Evolutionary conservation across 345 rosid genomes (phyloP).

Genomic region (Toxicodendron radicans): DNA sequence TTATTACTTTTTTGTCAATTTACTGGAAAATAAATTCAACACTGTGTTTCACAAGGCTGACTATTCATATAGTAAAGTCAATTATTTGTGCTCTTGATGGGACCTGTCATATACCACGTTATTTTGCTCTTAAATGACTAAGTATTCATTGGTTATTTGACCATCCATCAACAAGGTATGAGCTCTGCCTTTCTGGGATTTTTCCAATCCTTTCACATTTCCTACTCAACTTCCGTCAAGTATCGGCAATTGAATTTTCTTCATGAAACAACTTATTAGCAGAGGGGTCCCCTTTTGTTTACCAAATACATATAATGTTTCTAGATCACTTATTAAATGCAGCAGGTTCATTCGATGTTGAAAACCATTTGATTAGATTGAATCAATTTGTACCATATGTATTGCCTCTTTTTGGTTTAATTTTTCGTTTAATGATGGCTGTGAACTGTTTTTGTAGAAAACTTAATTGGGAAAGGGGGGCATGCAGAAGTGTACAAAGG

Average conservation of each 20-base stretch:
- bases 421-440: background rate
- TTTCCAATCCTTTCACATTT: background rate
- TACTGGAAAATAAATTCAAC: background rate
- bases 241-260: background rate
- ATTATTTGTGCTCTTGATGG: background rate
- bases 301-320: too few species aligned
- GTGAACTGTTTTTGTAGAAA: conserved; percentile 39
- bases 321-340: background rate
- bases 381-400: background rate
- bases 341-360: background rate
- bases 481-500: conserved; percentile 93
- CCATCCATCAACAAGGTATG: background rate
- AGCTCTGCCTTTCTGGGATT: background rate
- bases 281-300: background rate
- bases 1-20: background rate
- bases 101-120: background rate
- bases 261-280: background rate
- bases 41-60: background rate
- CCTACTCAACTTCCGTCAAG: background rate
- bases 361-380: background rate
- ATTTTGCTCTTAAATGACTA: background rate
- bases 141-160: conserved; percentile 2
- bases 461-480: conserved; percentile 86
- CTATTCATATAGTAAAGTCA: background rate
- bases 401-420: background rate